These are phyloP conservation scores for Nidularia sp. DNA, from an alignment of 768 basidiomycete species.

Conservation along the genomic window DNA sequence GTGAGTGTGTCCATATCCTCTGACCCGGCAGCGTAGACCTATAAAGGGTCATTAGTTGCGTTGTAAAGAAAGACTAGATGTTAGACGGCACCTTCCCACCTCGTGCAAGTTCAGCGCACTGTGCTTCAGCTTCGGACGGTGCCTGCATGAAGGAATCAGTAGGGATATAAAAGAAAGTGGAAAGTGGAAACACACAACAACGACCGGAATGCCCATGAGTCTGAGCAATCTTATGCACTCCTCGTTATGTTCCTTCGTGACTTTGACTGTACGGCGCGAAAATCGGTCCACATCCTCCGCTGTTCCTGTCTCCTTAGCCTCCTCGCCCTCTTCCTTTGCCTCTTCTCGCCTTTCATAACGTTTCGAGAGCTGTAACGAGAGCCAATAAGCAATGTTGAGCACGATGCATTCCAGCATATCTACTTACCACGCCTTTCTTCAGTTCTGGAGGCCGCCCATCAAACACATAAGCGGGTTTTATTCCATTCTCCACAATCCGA, in stretches of 20 bases:
- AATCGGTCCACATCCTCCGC: conserved; percentile 91
- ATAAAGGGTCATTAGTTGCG: background rate
- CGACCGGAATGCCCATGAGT: conserved; percentile 96
- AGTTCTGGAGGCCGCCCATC: conserved; percentile 98
- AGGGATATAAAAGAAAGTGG: background rate
- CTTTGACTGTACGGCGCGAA: conserved; percentile 87
- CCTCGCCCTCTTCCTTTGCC: conserved; percentile 91
- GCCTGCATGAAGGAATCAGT: conserved; percentile 48
- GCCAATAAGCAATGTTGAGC: too few relatives aligned
- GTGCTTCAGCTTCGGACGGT: conserved; percentile 97
- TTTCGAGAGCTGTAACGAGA: conserved; percentile 72
- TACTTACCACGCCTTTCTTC: conserved; percentile 92
- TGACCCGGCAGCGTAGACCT: conserved; percentile 97
- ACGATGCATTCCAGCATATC: too few relatives aligned
- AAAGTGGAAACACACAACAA: conserved; percentile 56
- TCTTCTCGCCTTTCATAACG: conserved; percentile 90
- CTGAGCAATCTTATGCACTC: conserved; percentile 84
- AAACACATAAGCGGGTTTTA: conserved; percentile 97
- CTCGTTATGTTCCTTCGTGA: conserved; percentile 94
- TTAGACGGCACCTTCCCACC: conserved; percentile 70
- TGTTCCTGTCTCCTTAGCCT: conserved; percentile 95
- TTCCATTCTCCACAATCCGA: conserved; percentile 96
- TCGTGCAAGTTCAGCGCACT: conserved; percentile 96
- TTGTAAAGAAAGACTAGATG: background rate
- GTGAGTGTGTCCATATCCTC: conserved; percentile 99